phyloP scores from a whole-genome alignment of 2,329 filamentous ascomycete species.

The Myriosclerotinia scirpicola region DNA sequence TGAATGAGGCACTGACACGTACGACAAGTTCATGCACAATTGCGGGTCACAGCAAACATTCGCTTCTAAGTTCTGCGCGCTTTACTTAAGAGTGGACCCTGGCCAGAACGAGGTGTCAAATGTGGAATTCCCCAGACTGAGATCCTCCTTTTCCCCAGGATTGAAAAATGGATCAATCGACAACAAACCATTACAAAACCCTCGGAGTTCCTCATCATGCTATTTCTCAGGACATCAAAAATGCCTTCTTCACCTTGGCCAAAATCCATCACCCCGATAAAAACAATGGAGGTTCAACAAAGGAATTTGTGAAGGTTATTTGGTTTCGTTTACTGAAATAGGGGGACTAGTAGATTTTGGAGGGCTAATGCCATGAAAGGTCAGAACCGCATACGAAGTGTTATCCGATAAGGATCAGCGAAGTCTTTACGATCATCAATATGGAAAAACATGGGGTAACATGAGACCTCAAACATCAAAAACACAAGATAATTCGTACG shows the following conservation, averaged over 20 bases:
- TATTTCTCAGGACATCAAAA: slow-evolving; percentile 11
- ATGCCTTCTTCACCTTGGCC: slow-evolving; percentile 15
- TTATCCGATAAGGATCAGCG: slow-evolving; percentile 8
- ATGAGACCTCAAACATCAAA: background rate
- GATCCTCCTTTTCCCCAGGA: background rate
- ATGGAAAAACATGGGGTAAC: background rate
- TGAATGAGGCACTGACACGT: slow-evolving; percentile 15
- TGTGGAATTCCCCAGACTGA: background rate
- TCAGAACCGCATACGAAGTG: slow-evolving; percentile 8
- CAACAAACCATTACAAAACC: slow-evolving; percentile 4
- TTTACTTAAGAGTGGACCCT: slow-evolving; percentile 8
- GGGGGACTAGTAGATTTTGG: too few species aligned
- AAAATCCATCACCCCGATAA: slow-evolving; percentile 19
- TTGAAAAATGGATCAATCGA: slow-evolving; percentile 10
- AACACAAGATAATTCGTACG: background rate
- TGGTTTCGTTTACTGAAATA: background rate
- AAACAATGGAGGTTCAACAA: slow-evolving; percentile 9
- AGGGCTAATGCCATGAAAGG: background rate
- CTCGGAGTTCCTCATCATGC: slow-evolving; percentile 8
- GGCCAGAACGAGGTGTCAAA: background rate
- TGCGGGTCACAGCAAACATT: slow-evolving; percentile 11
- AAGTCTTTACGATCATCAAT: background rate
- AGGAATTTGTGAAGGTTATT: slow-evolving; percentile 13
- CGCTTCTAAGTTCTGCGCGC: background rate
- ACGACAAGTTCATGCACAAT: background rate